A percentile compares a stretch with the other conserved stretches of the same genome.
phyloP scores from a whole-genome alignment of 2,329 filamentous ascomycete species.

The Trichoderma pleuroti region DNA sequence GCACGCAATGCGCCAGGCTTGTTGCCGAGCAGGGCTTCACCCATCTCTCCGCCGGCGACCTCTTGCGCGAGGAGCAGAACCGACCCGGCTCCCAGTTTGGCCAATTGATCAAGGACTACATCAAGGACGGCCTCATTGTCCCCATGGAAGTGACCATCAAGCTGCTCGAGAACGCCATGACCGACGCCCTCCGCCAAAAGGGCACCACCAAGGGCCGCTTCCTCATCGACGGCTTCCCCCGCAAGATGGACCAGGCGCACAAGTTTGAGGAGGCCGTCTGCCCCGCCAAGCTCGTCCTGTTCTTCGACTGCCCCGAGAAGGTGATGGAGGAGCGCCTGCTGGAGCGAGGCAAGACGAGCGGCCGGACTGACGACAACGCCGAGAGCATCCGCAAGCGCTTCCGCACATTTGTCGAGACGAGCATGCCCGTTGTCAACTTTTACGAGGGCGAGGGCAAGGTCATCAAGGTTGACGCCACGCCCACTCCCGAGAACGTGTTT shows the following conservation, averaged over 20 bases:
- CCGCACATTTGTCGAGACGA: conserved; percentile 88
- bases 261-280: conserved; percentile 92
- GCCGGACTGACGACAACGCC: conserved; percentile 86
- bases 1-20: conserved; percentile 88
- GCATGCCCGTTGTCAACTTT: conserved; percentile 92
- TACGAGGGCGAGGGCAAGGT: conserved; percentile 75
- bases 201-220: conserved; percentile 62
- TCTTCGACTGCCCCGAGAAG: conserved; percentile 88
- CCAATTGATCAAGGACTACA: conserved; percentile 87
- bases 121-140: conserved; percentile 91
- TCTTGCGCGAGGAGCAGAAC: conserved; percentile 89
- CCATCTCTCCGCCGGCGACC: conserved; percentile 89
- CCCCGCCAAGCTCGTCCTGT: conserved; percentile 78
- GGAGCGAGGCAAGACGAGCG: conserved; percentile 88
- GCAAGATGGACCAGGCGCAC: conserved; percentile 94
- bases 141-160: conserved; percentile 98
- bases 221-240: conserved; percentile 78
- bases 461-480: conserved; percentile 72
- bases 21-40: conserved; percentile 86
- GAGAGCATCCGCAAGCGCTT: conserved; percentile 97
- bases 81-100: conserved; percentile 84
- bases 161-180: conserved; percentile 91
- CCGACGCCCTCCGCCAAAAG: conserved; percentile 56
- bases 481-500: conserved; percentile 60
- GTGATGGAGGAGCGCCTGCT: conserved; percentile 82